phyloP scores from a whole-genome alignment of 1,284 basidiomycete genomes.

The Gymnopus androsaceus region DNA sequence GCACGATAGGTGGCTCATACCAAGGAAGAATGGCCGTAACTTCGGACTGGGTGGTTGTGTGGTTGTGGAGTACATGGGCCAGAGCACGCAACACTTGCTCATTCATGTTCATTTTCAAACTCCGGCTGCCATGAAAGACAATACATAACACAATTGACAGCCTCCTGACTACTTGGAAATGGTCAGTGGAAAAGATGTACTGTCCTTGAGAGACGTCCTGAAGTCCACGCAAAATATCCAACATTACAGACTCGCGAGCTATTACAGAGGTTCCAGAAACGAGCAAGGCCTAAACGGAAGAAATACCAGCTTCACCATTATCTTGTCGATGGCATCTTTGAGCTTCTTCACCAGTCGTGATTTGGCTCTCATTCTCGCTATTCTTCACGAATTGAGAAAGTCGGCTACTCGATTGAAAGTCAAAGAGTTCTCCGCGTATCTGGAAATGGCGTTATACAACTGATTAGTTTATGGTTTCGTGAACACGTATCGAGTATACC shows the following conservation, averaged over 20 bases:
- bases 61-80: too few species aligned
- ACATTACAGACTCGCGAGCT: slow-evolving; percentile 3
- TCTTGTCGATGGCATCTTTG: slow-evolving; percentile 3
- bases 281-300: not conserved
- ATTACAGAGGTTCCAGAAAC: too few species aligned
- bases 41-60: too few species aligned
- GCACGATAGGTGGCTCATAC: too few species aligned
- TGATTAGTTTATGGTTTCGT: not conserved
- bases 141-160: too few species aligned
- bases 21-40: too few species aligned
- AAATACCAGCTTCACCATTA: not conserved
- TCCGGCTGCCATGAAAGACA: too few species aligned
- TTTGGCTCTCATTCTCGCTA: not conserved
- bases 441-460: not conserved
- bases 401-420: not conserved
- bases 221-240: not conserved
- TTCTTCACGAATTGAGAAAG: not conserved
- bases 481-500: not conserved
- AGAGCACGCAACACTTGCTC: too few species aligned
- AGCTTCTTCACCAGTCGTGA: not conserved
- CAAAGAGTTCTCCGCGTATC: not conserved
- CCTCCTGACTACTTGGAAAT: too few species aligned
- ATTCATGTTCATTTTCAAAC: too few species aligned
- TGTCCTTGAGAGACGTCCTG: not conserved
- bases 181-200: too few species aligned